Conservation (phyloP, 257 asterid species). For the Nicotiana tomentosiformis region DNA sequence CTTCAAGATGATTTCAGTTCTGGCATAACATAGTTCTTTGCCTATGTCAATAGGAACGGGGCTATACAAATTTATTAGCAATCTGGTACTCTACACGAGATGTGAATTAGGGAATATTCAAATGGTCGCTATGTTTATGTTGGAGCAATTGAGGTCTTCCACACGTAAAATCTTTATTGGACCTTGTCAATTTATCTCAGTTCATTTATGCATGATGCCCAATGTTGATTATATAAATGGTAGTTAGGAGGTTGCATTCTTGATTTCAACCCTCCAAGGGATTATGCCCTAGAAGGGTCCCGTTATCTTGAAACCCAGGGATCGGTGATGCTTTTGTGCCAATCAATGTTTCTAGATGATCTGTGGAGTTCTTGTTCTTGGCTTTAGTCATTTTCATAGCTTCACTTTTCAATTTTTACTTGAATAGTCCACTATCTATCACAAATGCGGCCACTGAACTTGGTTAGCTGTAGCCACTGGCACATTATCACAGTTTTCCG, state of each 20-base stretch:
- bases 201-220: neutral
- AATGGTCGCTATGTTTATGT: neutral
- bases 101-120: neutral
- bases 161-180: neutral
- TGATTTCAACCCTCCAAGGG: neutral
- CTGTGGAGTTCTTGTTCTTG: neutral
- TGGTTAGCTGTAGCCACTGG: neutral
- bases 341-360: neutral
- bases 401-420: neutral
- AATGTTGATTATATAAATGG: neutral
- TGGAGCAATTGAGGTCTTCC: neutral
- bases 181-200: neutral
- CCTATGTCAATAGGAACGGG: neutral
- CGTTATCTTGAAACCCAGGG: neutral
- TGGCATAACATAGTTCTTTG: neutral
- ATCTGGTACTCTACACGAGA: neutral
- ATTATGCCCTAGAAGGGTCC: neutral
- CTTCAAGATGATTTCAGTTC: neutral
- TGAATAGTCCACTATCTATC: neutral
- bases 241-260: neutral
- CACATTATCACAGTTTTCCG: neutral
- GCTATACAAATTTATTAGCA: neutral
- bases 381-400: neutral
- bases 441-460: neutral
- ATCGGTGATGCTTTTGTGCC: neutral